Conservation (phyloP, 768 basidiomycete genomes). For the Zangia roseola region DNA sequence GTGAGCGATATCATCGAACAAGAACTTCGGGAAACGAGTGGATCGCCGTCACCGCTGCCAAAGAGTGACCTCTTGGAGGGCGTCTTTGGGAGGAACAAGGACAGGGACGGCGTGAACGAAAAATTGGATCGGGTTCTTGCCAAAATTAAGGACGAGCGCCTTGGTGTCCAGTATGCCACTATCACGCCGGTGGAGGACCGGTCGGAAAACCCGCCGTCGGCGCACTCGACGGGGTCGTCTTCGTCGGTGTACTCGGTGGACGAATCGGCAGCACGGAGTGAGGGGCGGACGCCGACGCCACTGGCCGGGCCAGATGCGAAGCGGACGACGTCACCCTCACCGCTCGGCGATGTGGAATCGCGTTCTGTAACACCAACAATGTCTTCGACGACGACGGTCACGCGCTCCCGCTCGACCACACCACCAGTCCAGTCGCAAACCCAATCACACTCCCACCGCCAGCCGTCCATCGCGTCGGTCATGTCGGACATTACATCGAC, state of each 20-base stretch:
- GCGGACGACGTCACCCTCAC: constrained; percentile 22
- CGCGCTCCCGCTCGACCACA: constrained; percentile 26
- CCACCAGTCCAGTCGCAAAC: constrained; percentile 30
- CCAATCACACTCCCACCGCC: constrained; percentile 38
- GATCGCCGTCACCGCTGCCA: constrained; percentile 20
- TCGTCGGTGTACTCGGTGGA: constrained; percentile 62
- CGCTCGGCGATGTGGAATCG: constrained; percentile 17
- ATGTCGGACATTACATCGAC: constrained; percentile 52
- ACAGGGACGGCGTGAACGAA: constrained; percentile 62
- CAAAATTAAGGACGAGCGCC: constrained; percentile 69
- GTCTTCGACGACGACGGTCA: constrained; percentile 3
- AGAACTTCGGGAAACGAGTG: constrained; percentile 66
- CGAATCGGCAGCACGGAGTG: constrained; percentile 25
- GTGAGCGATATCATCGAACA: constrained; percentile 92
- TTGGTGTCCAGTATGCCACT: constrained; percentile 30
- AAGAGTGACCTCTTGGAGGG: constrained; percentile 68
- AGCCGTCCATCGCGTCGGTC: constrained; percentile 74
- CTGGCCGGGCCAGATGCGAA: constrained; percentile 13
- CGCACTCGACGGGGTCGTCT: constrained; percentile 30
- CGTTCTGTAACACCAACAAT: constrained; percentile 30
- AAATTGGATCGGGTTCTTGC: constrained; percentile 72
- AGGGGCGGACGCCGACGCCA: constrained; percentile 33
- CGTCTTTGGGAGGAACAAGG: constrained; percentile 55
- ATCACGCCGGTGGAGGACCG: constrained; percentile 7
- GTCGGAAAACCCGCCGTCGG: constrained; percentile 28